Percentiles rank a stretch among this genome's conserved stretches.
These are phyloP conservation scores for Fusarium sp. DNA, from an alignment of 2,329 filamentous ascomycete species.

Conservation along the genomic window DNA sequence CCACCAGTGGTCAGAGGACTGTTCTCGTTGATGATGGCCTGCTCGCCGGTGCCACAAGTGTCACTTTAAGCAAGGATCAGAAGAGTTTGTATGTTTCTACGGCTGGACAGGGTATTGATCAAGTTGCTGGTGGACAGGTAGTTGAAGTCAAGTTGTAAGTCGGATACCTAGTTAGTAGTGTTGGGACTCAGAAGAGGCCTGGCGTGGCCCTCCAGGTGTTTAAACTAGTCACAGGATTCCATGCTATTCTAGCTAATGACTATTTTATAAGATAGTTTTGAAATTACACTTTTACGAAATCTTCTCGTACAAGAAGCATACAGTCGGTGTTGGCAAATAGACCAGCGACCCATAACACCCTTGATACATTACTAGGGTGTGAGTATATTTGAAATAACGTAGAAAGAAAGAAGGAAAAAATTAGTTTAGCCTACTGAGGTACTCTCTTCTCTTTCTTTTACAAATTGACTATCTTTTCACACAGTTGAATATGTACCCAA, in stretches of 20 bases:
- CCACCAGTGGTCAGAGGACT: background rate
- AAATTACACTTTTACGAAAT: background rate
- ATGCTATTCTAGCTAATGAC: background rate
- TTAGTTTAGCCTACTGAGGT: no score
- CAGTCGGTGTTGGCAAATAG: background rate
- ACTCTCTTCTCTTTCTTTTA: fast-evolving
- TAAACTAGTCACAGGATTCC: fast-evolving
- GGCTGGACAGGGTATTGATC: background rate
- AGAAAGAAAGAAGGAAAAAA: no score
- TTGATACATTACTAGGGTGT: no score
- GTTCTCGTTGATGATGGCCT: background rate
- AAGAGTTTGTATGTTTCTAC: constrained; percentile 11
- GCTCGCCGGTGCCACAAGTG: constrained; percentile 1
- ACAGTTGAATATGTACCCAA: no score
- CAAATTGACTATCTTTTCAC: no score
- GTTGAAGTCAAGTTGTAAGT: constrained; percentile 6
- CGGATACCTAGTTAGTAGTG: fast-evolving
- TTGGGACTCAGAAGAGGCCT: background rate
- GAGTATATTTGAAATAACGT: no score
- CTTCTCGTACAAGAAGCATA: background rate
- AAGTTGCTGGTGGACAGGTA: constrained; percentile 14
- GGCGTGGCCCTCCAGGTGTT: background rate
- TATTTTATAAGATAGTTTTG: background rate
- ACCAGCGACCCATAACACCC: no score
- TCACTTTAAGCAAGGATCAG: background rate